Conservation (phyloP, 1,284 basidiomycete species). For the Ceratobasidium sp. region DNA sequence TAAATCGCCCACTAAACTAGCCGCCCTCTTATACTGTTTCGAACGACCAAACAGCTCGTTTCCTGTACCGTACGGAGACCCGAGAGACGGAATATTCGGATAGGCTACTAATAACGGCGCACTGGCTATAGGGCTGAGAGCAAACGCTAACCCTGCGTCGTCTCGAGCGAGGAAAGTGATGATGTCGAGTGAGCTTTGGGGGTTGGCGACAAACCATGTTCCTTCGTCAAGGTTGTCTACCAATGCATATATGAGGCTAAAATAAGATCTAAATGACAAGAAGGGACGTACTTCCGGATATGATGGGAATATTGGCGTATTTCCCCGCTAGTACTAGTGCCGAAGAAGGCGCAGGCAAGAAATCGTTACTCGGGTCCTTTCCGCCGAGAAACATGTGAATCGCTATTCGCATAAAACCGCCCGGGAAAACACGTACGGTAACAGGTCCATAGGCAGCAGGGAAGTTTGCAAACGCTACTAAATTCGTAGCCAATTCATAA, state of each 20-base stretch:
- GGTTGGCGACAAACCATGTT: constrained; percentile 16
- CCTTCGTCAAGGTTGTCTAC: constrained; percentile 28
- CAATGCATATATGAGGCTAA: not conserved
- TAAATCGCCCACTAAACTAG: constrained; percentile 16
- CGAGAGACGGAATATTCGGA: constrained; percentile 5
- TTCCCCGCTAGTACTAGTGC: constrained; percentile 3
- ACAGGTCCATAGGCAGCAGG: constrained; percentile 36
- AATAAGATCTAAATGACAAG: too few relatives aligned
- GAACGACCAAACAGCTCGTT: constrained; percentile 28
- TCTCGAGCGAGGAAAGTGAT: constrained; percentile 13
- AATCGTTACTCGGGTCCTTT: constrained; percentile 23
- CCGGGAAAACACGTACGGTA: not conserved
- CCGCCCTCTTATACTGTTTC: constrained; percentile 26
- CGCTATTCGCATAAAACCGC: too few relatives aligned
- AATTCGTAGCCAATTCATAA: not conserved
- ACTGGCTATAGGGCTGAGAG: not conserved
- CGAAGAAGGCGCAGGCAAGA: constrained; percentile 1
- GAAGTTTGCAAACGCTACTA: constrained; percentile 24
- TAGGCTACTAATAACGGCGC: constrained; percentile 1
- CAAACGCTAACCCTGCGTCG: not conserved
- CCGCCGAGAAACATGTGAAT: too few relatives aligned
- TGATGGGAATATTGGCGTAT: constrained; percentile 40
- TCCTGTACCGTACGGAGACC: constrained; percentile 25
- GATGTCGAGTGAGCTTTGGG: constrained; percentile 1
- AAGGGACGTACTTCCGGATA: constrained; percentile 25